Evolutionary conservation across 2,329 filamentous ascomycete genomes (phyloP), one percentile per base, ranked within the genome.

Genomic region (Penicillium sp.): DNA sequence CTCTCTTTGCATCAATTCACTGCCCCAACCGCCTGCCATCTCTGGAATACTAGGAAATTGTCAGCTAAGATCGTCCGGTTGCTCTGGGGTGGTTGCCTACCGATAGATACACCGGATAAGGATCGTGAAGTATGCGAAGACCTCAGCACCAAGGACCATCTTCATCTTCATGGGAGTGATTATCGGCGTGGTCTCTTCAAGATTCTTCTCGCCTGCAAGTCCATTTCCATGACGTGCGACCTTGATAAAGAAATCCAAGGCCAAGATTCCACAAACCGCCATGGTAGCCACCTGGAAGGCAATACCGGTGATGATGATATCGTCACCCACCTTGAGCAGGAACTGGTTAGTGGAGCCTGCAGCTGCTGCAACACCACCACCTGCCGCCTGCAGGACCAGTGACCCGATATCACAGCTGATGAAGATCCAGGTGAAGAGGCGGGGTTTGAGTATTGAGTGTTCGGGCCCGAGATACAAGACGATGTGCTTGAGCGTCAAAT

Each of bases 221-320:
- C 58, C 63, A 26, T 56, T 50, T n/a, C 66, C 55, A 16, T 49
- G 54, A 14, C 55, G 58, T 26, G 50, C 55, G 4, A 69, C 58
- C 1, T 61, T 62, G 36, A 71, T 68, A 54, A 79, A 80, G 53
- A 74, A 68, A 7, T 73, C 60, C 31, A 79, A 63, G 0, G 52
- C 65, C 3, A 68, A 44, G 4, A 65, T 5, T 6, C 66, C 67
- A 44, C 66, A 74, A 13, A 72, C 57, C 0, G 58, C 50, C 59
- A 75, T 68, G 1, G 77, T 75, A 6, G 71, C 70, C 20, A 83
- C 78, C 60, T 82, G 80, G 50, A 77, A 74, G 2, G 74, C 70
- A 34, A 83, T 74, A 56, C 80, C 80, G 0, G 78, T 73, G 41
- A 81, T 75, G 65, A 81, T 81, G 46, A 82, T 71, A 51, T 79